Conservation (phyloP, 306 rosid genomes). For the Luffa acutangula region DNA sequence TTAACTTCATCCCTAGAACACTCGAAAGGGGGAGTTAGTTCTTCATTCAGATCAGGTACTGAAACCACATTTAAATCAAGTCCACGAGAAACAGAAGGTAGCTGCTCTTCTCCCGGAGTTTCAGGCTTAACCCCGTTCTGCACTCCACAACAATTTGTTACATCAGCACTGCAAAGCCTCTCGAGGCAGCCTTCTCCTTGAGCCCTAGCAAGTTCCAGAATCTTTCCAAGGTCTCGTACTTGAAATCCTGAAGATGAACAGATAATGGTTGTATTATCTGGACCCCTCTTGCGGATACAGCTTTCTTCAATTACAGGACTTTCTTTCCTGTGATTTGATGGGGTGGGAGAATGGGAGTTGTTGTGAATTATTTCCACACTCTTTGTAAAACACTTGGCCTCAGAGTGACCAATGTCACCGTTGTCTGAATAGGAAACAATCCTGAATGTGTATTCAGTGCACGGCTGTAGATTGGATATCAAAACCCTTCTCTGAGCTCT, state of each 20-base stretch:
- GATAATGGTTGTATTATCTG: constrained; percentile 31
- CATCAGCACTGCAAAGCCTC: constrained; percentile 55
- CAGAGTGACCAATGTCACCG: constrained; percentile 92
- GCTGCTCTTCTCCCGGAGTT: constrained; percentile 33
- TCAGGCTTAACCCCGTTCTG: constrained; percentile 42
- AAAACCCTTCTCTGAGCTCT: constrained; percentile 80
- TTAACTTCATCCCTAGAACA: constrained; percentile 83
- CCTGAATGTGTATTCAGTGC: constrained; percentile 83
- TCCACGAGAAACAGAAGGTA: constrained; percentile 50
- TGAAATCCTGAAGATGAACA: constrained; percentile 59
- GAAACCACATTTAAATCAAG: constrained; percentile 90
- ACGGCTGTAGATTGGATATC: constrained; percentile 77
- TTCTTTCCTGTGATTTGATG: constrained; percentile 32
- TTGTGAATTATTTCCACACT: constrained; percentile 70
- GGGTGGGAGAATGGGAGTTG: constrained; percentile 27
- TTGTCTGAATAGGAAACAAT: constrained; percentile 59
- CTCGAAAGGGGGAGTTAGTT: constrained; percentile 88
- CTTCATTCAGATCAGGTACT: constrained; percentile 94
- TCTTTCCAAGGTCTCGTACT: constrained; percentile 91
- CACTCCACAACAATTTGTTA: constrained; percentile 52
- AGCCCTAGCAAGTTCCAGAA: constrained; percentile 68
- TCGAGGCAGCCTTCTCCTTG: constrained; percentile 69
- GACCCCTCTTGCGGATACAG: constrained; percentile 40
- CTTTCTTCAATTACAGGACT: constrained; percentile 26
- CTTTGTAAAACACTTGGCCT: constrained; percentile 95